Conservation (phyloP, 2,329 filamentous ascomycete species). For the Exutisphaerella laricina region DNA sequence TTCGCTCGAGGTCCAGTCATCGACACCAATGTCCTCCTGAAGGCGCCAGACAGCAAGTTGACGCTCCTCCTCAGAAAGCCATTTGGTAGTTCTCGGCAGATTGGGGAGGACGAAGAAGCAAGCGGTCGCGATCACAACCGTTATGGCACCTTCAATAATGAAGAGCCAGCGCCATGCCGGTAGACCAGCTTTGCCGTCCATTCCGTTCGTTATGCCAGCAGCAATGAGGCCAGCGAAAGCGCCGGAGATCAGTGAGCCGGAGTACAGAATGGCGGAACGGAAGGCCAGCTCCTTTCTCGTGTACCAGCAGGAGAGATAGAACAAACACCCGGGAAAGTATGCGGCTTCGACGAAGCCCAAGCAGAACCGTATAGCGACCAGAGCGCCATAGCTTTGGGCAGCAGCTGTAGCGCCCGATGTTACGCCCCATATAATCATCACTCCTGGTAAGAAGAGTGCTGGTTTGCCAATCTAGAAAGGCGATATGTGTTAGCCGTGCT, state of each 20-base stretch:
- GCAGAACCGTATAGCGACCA: constrained; percentile 37
- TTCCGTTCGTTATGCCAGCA: constrained; percentile 45
- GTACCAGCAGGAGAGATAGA: constrained; percentile 50
- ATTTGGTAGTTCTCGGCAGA: constrained; percentile 33
- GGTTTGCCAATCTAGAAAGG: constrained; percentile 34
- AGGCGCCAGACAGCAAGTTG: constrained; percentile 30
- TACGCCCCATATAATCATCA: constrained; percentile 35
- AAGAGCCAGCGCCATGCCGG: constrained; percentile 36
- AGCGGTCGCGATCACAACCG: constrained; percentile 32
- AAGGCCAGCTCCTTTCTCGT: constrained; percentile 48
- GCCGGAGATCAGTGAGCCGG: constrained; percentile 45
- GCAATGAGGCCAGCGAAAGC: constrained; percentile 53
- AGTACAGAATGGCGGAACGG: constrained; percentile 50
- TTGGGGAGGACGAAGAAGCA: constrained; percentile 36
- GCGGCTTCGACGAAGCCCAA: constrained; percentile 44
- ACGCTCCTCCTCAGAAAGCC: constrained; percentile 30
- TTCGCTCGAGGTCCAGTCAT: constrained; percentile 29
- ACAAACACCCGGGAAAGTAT: constrained; percentile 43
- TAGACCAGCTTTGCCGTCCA: constrained; percentile 32
- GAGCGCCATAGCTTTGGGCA: constrained; percentile 33
- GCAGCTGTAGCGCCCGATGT: constrained; percentile 33
- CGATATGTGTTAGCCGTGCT: too few species aligned
- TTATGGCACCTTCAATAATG: constrained; percentile 37
- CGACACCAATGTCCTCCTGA: constrained; percentile 31
- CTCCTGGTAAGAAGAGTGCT: constrained; percentile 28